phyloP scores from a whole-genome alignment of 352 stramenopile species.

The Globisporangium rhizosaccharum region DNA sequence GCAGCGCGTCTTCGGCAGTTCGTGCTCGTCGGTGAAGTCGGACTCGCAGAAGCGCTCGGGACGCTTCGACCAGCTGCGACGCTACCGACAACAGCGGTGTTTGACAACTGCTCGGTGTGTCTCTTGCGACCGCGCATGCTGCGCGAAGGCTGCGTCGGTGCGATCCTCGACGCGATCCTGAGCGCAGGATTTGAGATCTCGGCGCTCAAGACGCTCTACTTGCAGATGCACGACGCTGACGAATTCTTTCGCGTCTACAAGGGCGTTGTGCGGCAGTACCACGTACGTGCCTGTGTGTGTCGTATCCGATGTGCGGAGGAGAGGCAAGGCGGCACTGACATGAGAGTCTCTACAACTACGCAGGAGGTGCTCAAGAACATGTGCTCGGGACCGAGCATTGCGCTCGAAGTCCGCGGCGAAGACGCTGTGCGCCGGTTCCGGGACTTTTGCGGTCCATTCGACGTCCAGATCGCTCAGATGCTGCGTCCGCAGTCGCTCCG shows the following conservation, averaged over 20 bases:
- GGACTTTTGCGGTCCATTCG: constrained; percentile 82
- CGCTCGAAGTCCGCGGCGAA: constrained; percentile 86
- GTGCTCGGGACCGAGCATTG: constrained; percentile 77
- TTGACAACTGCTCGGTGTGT: constrained; percentile 66
- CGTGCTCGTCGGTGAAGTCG: constrained; percentile 19
- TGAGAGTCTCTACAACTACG: too few relatives aligned
- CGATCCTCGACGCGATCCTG: constrained; percentile 81
- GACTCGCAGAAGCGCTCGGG: constrained; percentile 13
- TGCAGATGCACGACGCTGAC: constrained; percentile 72
- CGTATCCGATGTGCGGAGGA: not conserved
- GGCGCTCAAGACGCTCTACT: constrained; percentile 77
- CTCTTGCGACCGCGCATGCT: constrained; percentile 55
- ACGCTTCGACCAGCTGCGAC: not conserved
- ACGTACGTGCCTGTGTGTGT: constrained; percentile 25
- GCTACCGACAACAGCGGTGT: constrained; percentile 42
- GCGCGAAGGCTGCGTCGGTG: constrained; percentile 52
- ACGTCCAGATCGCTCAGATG: constrained; percentile 86
- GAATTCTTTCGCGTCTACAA: constrained; percentile 92
- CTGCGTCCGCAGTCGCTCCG: constrained; percentile 82
- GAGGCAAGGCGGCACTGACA: not conserved
- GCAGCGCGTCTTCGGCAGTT: constrained; percentile 10
- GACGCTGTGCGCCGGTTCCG: constrained; percentile 77
- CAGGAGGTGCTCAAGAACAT: constrained; percentile 90
- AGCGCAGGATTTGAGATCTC: constrained; percentile 84
- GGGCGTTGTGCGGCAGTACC: constrained; percentile 62